Evolutionary conservation across 2,329 filamentous ascomycete genomes (phyloP).

Genomic region (Dothideomycetidae sp.): DNA sequence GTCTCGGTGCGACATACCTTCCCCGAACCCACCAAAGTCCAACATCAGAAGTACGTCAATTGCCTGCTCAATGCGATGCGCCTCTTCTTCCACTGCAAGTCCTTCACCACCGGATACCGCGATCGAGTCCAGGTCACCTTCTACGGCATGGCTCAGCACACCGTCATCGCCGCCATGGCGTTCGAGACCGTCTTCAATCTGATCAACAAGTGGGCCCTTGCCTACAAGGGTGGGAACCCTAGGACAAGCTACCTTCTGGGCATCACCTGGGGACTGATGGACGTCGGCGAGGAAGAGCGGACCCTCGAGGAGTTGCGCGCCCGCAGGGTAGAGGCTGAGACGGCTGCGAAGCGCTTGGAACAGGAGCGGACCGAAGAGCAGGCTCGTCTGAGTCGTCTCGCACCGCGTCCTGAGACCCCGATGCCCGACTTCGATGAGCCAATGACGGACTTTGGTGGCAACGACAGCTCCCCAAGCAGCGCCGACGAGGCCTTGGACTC

Average conservation of each 20-base stretch:
- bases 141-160: conserved; percentile 17
- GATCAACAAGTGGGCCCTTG: conserved; percentile 12
- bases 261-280: conserved; percentile 1
- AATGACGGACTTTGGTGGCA: too few relatives aligned
- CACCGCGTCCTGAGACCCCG: too few relatives aligned
- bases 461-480: too few relatives aligned
- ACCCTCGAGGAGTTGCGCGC: background rate
- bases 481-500: too few relatives aligned
- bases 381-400: too few relatives aligned
- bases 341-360: too few relatives aligned
- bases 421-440: too few relatives aligned
- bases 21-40: background rate
- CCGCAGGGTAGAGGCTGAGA: background rate
- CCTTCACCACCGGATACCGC: background rate
- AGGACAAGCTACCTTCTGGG: conserved; percentile 14
- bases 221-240: conserved; percentile 7
- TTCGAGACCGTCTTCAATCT: conserved; percentile 18
- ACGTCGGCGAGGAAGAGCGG: background rate
- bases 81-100: background rate
- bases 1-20: background rate
- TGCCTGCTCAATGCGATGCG: background rate
- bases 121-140: conserved; percentile 13
- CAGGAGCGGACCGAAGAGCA: too few relatives aligned
- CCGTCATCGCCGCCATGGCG: conserved; percentile 15
- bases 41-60: background rate